These are phyloP conservation scores for Aspergillus sparsus DNA, from an alignment of 495 filamentous ascomycete genomes.

Conservation along the genomic window DNA sequence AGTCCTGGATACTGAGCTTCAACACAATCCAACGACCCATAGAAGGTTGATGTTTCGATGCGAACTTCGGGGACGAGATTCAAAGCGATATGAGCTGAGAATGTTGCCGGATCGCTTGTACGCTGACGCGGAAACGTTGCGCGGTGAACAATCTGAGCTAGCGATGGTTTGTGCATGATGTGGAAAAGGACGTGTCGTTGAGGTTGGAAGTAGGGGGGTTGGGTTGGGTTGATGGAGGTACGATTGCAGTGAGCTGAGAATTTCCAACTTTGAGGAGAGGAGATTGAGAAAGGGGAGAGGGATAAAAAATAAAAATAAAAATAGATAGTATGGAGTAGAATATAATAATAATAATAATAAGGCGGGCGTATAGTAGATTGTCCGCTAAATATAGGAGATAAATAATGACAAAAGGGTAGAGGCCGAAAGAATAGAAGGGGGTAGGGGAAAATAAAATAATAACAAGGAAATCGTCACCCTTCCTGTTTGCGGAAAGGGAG, in stretches of 20 bases:
- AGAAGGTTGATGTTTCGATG: constrained; percentile 80
- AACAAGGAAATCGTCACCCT: constrained; percentile 10
- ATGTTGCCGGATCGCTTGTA: constrained; percentile 55
- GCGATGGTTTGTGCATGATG: constrained; percentile 61
- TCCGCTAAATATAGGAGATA: constrained; percentile 15
- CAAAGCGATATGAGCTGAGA: constrained; percentile 58
- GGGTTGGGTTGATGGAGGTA: constrained; percentile 5
- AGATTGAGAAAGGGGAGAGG: constrained; percentile 11
- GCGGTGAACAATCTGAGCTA: constrained; percentile 58
- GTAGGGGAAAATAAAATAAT: constrained; percentile 27
- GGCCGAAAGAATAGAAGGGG: constrained; percentile 3
- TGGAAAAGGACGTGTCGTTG: background rate
- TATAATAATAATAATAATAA: constrained; percentile 9
- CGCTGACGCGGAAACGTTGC: constrained; percentile 59
- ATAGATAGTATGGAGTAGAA: constrained; percentile 14
- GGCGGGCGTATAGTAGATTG: constrained; percentile 13
- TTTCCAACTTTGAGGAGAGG: constrained; percentile 5
- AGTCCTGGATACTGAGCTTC: constrained; percentile 91
- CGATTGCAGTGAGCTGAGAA: constrained; percentile 5
- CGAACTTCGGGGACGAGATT: constrained; percentile 88
- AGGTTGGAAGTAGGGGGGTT: background rate
- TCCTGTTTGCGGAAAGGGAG: constrained; percentile 22
- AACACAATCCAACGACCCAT: constrained; percentile 78
- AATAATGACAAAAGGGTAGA: constrained; percentile 9
- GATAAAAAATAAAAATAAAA: constrained; percentile 7